phyloP scores from a whole-genome alignment of 805 yeast genomes.

The Limtongozyma cylindracea region DNA sequence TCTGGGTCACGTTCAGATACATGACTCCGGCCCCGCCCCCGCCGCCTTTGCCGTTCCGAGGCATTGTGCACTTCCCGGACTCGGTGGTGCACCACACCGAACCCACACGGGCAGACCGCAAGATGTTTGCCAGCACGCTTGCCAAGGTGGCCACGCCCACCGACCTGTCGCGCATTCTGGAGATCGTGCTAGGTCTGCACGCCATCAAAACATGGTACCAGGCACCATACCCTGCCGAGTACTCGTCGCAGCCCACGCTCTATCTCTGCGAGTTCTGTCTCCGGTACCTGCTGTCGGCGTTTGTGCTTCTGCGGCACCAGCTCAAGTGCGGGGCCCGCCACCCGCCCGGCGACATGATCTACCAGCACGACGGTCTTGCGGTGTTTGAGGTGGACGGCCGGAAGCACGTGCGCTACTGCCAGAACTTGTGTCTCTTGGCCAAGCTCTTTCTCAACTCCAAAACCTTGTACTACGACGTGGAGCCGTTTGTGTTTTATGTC shows the following conservation, averaged over 20 bases:
- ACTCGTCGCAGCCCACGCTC: constrained; percentile 30
- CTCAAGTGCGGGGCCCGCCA: constrained; percentile 39
- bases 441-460: constrained; percentile 78
- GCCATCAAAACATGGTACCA: constrained; percentile 81
- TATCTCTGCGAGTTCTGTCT: constrained; percentile 71
- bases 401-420: constrained; percentile 60
- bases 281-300: constrained; percentile 50
- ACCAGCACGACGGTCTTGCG: constrained; percentile 10
- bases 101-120: constrained; percentile 27
- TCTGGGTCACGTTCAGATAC: background rate
- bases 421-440: constrained; percentile 71
- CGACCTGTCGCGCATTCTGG: constrained; percentile 1
- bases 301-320: constrained; percentile 41
- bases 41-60: constrained; percentile 28
- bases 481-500: constrained; percentile 79
- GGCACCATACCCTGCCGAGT: constrained; percentile 83
- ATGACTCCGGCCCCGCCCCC: too few relatives aligned
- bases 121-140: constrained; percentile 16
- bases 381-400: constrained; percentile 52
- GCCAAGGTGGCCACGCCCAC: constrained; percentile 9
- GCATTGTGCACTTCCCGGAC: constrained; percentile 30
- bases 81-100: constrained; percentile 33
- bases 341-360: constrained; percentile 35
- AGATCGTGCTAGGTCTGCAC: too few relatives aligned
- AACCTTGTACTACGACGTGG: constrained; percentile 83